Evolutionary conservation across 2,329 filamentous ascomycete species (phyloP), one percentile per base, ranked within the genome.

Genomic region (Exophiala spinifera): DNA sequence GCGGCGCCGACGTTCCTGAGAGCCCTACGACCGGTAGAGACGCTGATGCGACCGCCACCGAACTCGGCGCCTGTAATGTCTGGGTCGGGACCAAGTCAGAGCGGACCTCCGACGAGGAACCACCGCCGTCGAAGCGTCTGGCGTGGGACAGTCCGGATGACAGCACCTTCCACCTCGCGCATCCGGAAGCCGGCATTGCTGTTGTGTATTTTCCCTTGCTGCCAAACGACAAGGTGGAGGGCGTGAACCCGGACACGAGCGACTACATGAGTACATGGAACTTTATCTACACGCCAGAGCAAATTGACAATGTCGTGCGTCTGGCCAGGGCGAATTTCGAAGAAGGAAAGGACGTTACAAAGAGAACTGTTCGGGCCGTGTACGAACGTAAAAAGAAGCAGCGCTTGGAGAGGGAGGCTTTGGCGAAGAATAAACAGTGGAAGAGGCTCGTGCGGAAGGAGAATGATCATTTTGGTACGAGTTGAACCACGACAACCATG

Each of bases 191-290:
- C 0, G 94, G 94, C 14, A 87, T 99, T 37, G 82, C 91, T 0
- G 85, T 99, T 3, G 79, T 95, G 14, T 99, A 99, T 73, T 86
- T 96, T 65, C 94, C 94, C 0, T 86, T 96, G 58, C 76, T 97
- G 13, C 82, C 87, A 23, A 97, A 99, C 68, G 56, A 64, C 2
- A 86, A 87, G 56, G 86, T 90, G 0, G 81, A 85, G 0, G 88
- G 83, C 40, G 86, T 97, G n/a, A 87, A 96, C 62, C 94, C 94
- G 0, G 84, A 85, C 20, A 82, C 81, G 2, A 88, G 83, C 49
- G 90, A 96, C 56, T 97, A 91, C 71, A 84, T 97, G 76, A 89
- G 85, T 63, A 99, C 94, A 0, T 99, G 94, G 94, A 99, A 99
- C 68, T 97, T 97, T 68, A 85, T 96, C 25, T 99, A 97, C 70